Evolutionary conservation across 2,329 filamentous ascomycete genomes (phyloP), one percentile per base, ranked within the genome.

Genomic region (Aspergillus fijiensis): DNA sequence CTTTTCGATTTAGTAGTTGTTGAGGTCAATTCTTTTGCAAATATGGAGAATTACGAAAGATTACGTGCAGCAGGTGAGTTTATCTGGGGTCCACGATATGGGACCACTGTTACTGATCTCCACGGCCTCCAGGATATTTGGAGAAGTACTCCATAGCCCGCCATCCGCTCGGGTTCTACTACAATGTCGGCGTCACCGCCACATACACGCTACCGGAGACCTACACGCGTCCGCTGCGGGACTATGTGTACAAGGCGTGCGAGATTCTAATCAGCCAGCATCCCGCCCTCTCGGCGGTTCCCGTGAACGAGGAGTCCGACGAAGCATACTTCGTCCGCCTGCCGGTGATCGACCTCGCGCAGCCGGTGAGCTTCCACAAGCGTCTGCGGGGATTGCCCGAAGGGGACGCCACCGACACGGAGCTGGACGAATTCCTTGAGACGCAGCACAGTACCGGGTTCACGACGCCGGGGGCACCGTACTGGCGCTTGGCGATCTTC

Each of bases 41-140:
- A 47, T 1, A 85, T 82, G 51, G 87, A 77, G 56, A 86, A 84
- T n/a, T 63, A 70, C 7, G 69, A 74, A 49, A 70, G 57, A 27
- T 55, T 75, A 47, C 72, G 73, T 4, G 56, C 69, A 25, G 69
- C 71, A 23, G 73, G 73, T 72, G 51, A 65, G 71, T 68, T 47
- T 19, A 12, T 35, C 35, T 55, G 58, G 9, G 21, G 29, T 48
- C 33, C 14, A 49, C 33, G 51, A 48, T 27, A 12, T 23, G 47
- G 5, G 45, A 33, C 35, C 49, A 52, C 48, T 51, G n/a, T 50
- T 6, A 57, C 53, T 61, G 29, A 61, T 49, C 23, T 51, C 35
- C 39, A 31, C 33, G 33, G 1, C 27, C 27, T 19, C 69, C 51
- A 80, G 79, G 79, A 49, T 72, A 70, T 23, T 65, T 80, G 47